Percentiles rank a stretch among this genome's conserved stretches.
Conservation (phyloP, 495 filamentous ascomycete genomes). For the Xylaria castorea region DNA sequence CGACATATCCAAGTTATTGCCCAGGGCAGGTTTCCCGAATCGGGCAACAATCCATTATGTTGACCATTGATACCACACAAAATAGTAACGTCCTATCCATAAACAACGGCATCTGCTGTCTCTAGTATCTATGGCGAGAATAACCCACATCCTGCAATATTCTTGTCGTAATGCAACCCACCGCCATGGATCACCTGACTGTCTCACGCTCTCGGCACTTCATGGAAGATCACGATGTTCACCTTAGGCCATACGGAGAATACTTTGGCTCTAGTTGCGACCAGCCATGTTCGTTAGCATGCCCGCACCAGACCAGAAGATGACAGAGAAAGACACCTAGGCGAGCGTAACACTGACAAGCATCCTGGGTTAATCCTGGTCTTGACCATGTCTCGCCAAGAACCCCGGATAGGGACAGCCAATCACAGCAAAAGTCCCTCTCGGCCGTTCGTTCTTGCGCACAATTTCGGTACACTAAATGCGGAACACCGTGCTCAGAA, state of each 20-base stretch:
- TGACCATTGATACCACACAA: conserved; percentile 16
- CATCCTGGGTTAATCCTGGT: neutral
- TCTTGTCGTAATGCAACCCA: conserved; percentile 22
- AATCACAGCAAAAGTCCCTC: conserved; percentile 27
- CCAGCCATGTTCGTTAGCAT: neutral
- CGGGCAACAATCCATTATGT: conserved; percentile 8
- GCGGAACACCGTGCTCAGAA: conserved; percentile 26
- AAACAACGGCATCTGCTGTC: neutral
- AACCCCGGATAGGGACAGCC: conserved; percentile 4
- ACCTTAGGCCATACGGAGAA: conserved; percentile 20
- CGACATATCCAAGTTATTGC: conserved; percentile 2
- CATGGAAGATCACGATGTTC: conserved; percentile 12
- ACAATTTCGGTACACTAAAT: conserved; percentile 17
- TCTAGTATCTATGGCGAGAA: conserved; percentile 8
- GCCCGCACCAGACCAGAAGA: conserved; percentile 1
- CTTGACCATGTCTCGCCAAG: conserved; percentile 13
- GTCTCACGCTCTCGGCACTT: conserved; percentile 19
- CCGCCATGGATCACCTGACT: conserved; percentile 24
- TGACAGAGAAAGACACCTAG: neutral
- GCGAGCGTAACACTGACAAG: conserved; percentile 15
- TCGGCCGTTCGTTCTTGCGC: conserved; percentile 1
- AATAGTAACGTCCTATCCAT: conserved; percentile 1
- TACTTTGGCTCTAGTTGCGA: conserved; percentile 7
- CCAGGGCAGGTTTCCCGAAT: conserved; percentile 10
- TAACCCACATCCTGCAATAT: conserved; percentile 17